Base-by-base conservation (phyloP, 208 protist species). In the Herpetomonas samuelpessoai region DNA sequence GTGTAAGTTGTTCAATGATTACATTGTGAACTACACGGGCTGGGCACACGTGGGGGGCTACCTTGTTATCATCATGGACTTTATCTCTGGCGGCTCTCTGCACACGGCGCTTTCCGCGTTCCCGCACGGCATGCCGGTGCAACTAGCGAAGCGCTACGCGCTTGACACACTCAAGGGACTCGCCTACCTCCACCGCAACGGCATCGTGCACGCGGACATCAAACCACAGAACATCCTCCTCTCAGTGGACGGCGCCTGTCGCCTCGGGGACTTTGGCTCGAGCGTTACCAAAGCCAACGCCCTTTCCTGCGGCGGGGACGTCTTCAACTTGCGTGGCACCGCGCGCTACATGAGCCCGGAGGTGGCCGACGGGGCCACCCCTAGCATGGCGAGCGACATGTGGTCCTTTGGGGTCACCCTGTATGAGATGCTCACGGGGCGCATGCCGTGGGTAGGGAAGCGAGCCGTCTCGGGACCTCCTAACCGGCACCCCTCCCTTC, bases 161-260 rank as follows among this genome's bases (percentile, higher is more conserved):
- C 46, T 39, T 0, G 81, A 89, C 62, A 65, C 74, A 3, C 69
- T 93, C 25, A 67, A 79, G 10, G 88, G 87, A 0, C 68, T 97
- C 25, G 62, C 60, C 6, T 93, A 95, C 70, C 62, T 97, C 46
- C 92, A 96, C 74, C 39, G 67, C 7, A 62, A 80, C 57, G 56
- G 76, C 39, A 77, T 94, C 67, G 66, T 93, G 21, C 92, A 96
- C 71, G 74, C 86, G 24, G 88, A 96, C 60, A 52, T 97, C 31
- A 97, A 97, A 72, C 88, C 86, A 25, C 83, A 91, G 49, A 97
- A 97, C 74, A 74, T 95, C 35, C 68, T 97, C 2, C 71, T 97
- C 27, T 61, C 65, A 14, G 51, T 66, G n/a, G 76, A 81, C 19
- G 93, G 90, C n/a, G 47, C 59, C 9, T 87, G 88, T 60, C 93